These are phyloP conservation scores for Pseudotulostoma volvatum DNA, from an alignment of 495 filamentous ascomycete species.

Conservation along the genomic window DNA sequence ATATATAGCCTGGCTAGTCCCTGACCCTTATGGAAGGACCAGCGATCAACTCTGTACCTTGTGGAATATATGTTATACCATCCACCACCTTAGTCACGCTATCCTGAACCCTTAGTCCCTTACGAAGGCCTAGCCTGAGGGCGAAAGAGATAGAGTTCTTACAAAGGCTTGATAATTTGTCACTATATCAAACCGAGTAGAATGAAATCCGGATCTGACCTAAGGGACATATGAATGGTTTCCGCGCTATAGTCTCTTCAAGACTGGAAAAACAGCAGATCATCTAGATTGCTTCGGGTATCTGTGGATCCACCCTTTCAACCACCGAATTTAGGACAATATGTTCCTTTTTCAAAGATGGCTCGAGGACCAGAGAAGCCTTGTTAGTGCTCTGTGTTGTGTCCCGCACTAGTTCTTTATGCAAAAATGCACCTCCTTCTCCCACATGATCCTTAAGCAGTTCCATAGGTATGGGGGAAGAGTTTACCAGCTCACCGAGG, in stretches of 20 bases:
- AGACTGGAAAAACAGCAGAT: conserved; percentile 12
- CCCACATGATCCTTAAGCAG: background rate
- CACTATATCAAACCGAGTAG: conserved; percentile 12
- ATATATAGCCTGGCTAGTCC: no score
- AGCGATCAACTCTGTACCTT: no score
- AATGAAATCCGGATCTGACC: conserved; percentile 10
- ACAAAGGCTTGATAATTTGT: conserved; percentile 8
- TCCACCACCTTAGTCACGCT: background rate
- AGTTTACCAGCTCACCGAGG: background rate
- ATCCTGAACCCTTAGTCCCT: background rate
- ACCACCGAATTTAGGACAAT: conserved; percentile 9
- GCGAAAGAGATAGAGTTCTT: background rate
- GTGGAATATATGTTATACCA: background rate
- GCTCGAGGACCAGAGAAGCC: conserved; percentile 7
- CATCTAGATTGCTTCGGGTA: conserved; percentile 21
- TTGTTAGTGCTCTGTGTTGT: conserved; percentile 14
- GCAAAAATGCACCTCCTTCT: conserved; percentile 1
- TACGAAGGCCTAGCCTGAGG: background rate
- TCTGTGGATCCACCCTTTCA: conserved; percentile 17
- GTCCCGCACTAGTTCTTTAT: conserved; percentile 23
- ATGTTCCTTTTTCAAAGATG: conserved; percentile 28
- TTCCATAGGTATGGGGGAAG: background rate
- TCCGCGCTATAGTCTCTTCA: conserved; percentile 10
- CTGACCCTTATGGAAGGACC: no score
- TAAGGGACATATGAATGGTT: conserved; percentile 25